Evolutionary conservation across 495 filamentous ascomycete genomes (phyloP), one percentile per base, ranked within the genome.

Genomic region (Penicillium crystallinum): DNA sequence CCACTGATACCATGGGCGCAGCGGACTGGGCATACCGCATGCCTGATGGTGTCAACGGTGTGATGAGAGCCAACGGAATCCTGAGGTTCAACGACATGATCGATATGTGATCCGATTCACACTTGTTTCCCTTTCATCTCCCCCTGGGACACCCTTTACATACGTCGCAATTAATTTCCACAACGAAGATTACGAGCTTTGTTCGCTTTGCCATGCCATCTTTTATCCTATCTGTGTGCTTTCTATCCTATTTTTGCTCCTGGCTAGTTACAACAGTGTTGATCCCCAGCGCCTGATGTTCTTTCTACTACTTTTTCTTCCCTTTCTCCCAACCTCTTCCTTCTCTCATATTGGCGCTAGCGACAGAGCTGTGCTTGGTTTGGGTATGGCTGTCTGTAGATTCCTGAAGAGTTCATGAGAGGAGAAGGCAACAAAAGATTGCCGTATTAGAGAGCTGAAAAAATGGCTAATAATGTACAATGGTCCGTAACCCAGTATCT

Each of bases 31-130:
- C 70, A 49, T 75, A 74, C 52, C 69, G 71, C 27, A 77, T 82
- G 68, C 77, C 78, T 19, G 71, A 79, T 21, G 89, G 90, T 11
- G 85, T 97, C 39, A 93, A 98, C 69, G 93, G 93, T 12, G 70
- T 93, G 52, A 74, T 97, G 56, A 89, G 81, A 71, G 81, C 80
- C 39, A 88, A 95, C 61, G 93, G 91, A 4, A 84, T 97, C 45
- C 71, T 98, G 61, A 77, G 85, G 65, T 98, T 98, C 65, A 91
- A 92, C 67, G 91, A 95, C 69, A 89, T 82, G 61, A 91, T 98
- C 70, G 91, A 96, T 57, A 92, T 97, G 78, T 98, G 59, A 77
- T 36, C 34, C 23, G 40, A 21, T 39, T 41, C 21, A 23, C 21
- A 1, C 18, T 50, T 19, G 17, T 51, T 31, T 11, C 8, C 29